A percentile compares a stretch with the other conserved stretches of the same genome.
phyloP scores from a whole-genome alignment of 1,139 yeast genomes.

The Sugiyamaella pinicola region DNA sequence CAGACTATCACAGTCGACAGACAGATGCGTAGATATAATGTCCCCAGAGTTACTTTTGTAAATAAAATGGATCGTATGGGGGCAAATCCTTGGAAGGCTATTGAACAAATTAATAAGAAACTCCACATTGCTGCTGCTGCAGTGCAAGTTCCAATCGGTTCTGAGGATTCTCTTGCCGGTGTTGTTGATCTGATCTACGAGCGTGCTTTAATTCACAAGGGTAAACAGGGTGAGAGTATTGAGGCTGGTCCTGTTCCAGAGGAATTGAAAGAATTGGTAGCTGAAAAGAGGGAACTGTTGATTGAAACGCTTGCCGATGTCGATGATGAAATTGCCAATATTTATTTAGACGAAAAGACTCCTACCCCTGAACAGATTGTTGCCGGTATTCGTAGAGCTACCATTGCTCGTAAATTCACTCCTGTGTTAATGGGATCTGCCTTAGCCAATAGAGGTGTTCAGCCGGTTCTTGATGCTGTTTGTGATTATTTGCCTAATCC shows the following conservation, averaged over 20 bases:
- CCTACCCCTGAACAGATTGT: constrained; percentile 83
- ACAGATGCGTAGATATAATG: constrained; percentile 97
- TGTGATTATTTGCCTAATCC: constrained; percentile 96
- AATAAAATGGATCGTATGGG: constrained; percentile 99
- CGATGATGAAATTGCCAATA: constrained; percentile 94
- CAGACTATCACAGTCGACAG: constrained; percentile 98
- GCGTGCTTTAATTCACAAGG: constrained; percentile 86
- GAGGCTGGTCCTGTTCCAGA: constrained; percentile 69
- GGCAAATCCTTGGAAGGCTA: constrained; percentile 92
- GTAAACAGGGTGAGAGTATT: constrained; percentile 83
- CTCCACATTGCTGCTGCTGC: constrained; percentile 96
- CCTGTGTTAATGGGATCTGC: constrained; percentile 99
- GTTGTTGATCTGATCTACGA: constrained; percentile 88
- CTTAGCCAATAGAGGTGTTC: constrained; percentile 91
- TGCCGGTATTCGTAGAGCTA: constrained; percentile 88
- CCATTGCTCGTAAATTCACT: constrained; percentile 94
- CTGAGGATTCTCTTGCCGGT: constrained; percentile 82
- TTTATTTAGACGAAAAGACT: constrained; percentile 84
- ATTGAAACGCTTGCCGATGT: constrained; percentile 96
- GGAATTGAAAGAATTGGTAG: constrained; percentile 71
- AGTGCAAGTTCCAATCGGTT: constrained; percentile 94
- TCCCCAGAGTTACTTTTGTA: constrained; percentile 93
- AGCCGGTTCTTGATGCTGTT: constrained; percentile 93
- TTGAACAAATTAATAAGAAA: constrained; percentile 84
- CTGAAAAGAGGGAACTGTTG: constrained; percentile 77